Base-by-base conservation (phyloP, 257 asterid species). In the Salvia hispanica region DNA sequence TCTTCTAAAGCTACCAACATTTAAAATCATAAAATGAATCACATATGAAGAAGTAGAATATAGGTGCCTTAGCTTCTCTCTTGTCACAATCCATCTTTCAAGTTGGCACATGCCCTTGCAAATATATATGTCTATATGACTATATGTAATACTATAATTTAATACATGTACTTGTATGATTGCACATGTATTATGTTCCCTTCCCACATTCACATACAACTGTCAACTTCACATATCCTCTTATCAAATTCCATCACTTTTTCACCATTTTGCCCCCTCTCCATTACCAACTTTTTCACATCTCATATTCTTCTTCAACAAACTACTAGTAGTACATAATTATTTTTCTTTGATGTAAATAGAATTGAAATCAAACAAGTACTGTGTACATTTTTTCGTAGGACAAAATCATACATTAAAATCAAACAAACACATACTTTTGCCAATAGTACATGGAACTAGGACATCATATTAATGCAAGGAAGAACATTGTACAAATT, bases 171-270 rank as follows among this genome's bases (percentile, higher is more conserved):
- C 64, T 75, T 47, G 55, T 74, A 86, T 80, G 81, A 86, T 80
- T 76, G 92, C 95, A 91, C 95, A 88, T 86, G 96, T 79, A 69
- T 51, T 43, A 39, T 85, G 94, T 84, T n/a, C 93, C 95, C 79
- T 76, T 58, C 73, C 80, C 78, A 80, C 69, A 71, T 79, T 76
- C 86, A 85, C 61, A 57, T 74, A 83, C 89, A 83, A 76, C 88
- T 84, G 88, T 83, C 91, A 78, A 73, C 28, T 77, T 47, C 67
- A 28, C 82, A 58, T 77, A 37, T 21, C 73, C 69, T 79, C 88
- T 82, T 86, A 69, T 80, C 73, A 61, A 66, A 74, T 82, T 71
- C 66, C 72, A 65, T 63, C 58, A 45, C 70, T 4, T 4, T 15
- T 15, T 56, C 52, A 59, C 72, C 67, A 8, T 72, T 62, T 53